Percentiles rank a stretch among this genome's conserved stretches.
phyloP scores from a whole-genome alignment of 2,329 filamentous ascomycete species.

The Epichloe coenophiala region DNA sequence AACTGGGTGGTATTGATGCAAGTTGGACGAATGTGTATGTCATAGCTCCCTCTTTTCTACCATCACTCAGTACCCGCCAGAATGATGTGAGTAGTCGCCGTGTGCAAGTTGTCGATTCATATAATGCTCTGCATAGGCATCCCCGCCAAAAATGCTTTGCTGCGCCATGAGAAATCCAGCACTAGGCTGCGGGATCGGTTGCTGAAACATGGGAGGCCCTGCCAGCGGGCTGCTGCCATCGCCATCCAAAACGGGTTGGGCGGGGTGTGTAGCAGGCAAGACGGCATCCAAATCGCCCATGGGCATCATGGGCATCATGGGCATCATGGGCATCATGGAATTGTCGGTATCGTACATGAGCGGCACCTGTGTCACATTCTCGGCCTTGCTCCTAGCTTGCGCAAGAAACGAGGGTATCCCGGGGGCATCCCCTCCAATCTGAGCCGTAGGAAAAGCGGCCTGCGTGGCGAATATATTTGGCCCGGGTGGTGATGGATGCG shows the following conservation, averaged over 20 bases:
- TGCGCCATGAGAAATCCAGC: slow-evolving; percentile 10
- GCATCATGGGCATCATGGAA: slow-evolving; percentile 5
- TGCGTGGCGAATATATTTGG: slow-evolving; percentile 1
- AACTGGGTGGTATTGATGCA: no score
- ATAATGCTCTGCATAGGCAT: slow-evolving; percentile 10
- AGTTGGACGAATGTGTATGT: no score
- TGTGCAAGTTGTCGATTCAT: slow-evolving; percentile 7
- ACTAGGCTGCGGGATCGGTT: slow-evolving; percentile 6
- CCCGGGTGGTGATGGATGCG: background rate
- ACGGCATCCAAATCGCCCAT: slow-evolving; percentile 10
- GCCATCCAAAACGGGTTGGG: slow-evolving; percentile 5
- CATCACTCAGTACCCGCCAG: slow-evolving; percentile 2
- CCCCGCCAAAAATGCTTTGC: slow-evolving; percentile 10
- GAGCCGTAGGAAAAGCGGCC: background rate
- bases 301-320: no score
- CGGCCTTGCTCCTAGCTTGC: slow-evolving; percentile 11
- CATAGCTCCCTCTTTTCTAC: background rate
- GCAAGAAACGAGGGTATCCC: slow-evolving; percentile 16
- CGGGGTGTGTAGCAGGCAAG: slow-evolving; percentile 6
- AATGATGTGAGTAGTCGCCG: slow-evolving; percentile 7
- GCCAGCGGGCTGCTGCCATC: slow-evolving; percentile 6
- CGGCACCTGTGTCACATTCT: slow-evolving; percentile 8
- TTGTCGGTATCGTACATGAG: slow-evolving; percentile 12
- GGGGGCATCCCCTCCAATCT: slow-evolving; percentile 11
- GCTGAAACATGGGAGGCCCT: slow-evolving; percentile 10